Base-by-base conservation (phyloP, 2,329 filamentous ascomycete genomes). In the Exutisphaerella laricina region DNA sequence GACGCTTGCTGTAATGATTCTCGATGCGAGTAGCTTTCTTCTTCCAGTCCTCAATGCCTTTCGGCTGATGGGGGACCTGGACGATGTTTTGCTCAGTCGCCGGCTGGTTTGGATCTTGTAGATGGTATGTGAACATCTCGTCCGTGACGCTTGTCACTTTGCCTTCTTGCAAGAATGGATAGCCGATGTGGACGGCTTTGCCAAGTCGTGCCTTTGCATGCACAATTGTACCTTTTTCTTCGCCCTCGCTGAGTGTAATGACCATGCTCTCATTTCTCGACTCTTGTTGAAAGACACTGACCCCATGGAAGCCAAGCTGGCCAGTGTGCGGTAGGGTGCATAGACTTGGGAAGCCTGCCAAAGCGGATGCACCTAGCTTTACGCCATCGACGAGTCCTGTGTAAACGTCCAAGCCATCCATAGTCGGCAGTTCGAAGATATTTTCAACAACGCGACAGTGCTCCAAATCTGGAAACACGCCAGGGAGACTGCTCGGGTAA, bases 241-340 rank as follows among this genome's bases (percentile, higher is more conserved):
- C 87, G 0, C 85, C 79, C 26, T 87, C 83, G 22, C 82, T 74
- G 37, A 98, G 72, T 2, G 87, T 95, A 43, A 97, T 77, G 17
- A 97, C 79, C 80, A 97, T 89, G 65, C 90, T 98, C 65, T 96
- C 89, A 60, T 97, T 97, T 37, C 88, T 83, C 62, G 89, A 96
- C 55, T 97, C 92, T 56, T 90, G 82, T 61, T 95, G 88, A 70
- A 98, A 98, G 23, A 98, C 88, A 50, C 83, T 92, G 48, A 98
- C 86, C 2, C 88, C 88, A 54, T 94, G 86, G 64, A 88, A 94
- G 6, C 82, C 86, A 35, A 97, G 72, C 43, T 80, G 77, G 2
- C 87, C 92, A 47, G 80, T 82, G 63, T 92, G 89, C 0, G 88
- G 85, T 29, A 98, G 69, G 1, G 85, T 92, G 52, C 89, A 85